Base-by-base conservation (phyloP, 2,329 filamentous ascomycete species). In the Knufia fluminis region DNA sequence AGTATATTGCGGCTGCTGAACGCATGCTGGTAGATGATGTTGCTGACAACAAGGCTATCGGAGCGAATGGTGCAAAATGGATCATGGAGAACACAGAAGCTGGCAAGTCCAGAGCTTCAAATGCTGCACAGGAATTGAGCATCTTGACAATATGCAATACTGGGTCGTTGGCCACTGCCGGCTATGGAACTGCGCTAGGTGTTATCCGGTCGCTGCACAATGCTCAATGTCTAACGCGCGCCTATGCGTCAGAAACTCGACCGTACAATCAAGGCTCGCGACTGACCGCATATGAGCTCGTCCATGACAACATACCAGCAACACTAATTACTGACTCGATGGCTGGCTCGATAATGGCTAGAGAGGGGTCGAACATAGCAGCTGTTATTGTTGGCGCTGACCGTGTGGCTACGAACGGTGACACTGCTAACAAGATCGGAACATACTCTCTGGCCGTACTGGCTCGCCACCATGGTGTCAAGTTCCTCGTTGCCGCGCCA, bases 81-180 rank as follows among this genome's bases (percentile, higher is more conserved):
- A 82, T 98, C 28, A 68, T 80, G 50, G 69, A 75, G 35, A 79
- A 86, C 59, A 61, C 68, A 54, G 31, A 71, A 41, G 68, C 57
- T 67, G 75, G 63, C 64, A 74, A 55, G 65, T 75, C 56, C 61
- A 73, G 64, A 61, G 52, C 48, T 23, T 33, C 23, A 17, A 50
- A 55, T 35, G 42, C 39, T 19, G 32, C 20, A 40, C 73, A 68
- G 59, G 72, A 74, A 56, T 70, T 95, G 42, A 87, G 86, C n/a
- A 83, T 98, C 38, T 71, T 98, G 57, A 98, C 92, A 9, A 94
- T 98, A 68, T 98, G 92, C 75, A 98, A 98, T 67, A 98, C 92
- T 19, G 92, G 82, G 23, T 96, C 91, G 17, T 81, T 98, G 28
- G 92, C 92, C 22, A 98, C 92, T 1, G 94, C 92, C 14, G 92